Evolutionary conservation across 2,329 filamentous ascomycete species (phyloP), one percentile per base, ranked within the genome.

Genomic region (Aspergillus udagawae): DNA sequence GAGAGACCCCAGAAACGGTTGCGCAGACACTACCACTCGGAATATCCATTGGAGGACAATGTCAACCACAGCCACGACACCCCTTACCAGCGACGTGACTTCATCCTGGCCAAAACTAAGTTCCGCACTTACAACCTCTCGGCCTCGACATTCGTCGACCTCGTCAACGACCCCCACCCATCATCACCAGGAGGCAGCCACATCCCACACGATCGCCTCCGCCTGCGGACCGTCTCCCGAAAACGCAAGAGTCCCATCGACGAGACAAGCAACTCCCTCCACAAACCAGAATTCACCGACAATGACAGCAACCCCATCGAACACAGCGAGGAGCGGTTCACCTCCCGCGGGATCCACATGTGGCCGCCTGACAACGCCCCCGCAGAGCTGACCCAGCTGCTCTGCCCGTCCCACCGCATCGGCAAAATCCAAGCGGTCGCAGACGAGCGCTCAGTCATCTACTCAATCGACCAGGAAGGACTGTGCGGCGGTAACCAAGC

Each of bases 21-120:
- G 7, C 68, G 70, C 47, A 67, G 71, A 23, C 63, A 75, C 58
- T 74, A 74, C 17, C 76, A 78, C 54, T 52, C 67, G 9, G 77
- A 79, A 62, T 77, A 77, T 59, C 67, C 70, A 21, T 47, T 55
- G 8, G 57, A 59, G 3, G 49, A 59, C 17, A 61, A 66, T 10
- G 50, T 60, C 17, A 63, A 68, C 23, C 55, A 63, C 10, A 54
- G 61, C 7, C 53, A 49, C 1, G 23, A 14, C 21, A 47, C 5
- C 44, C 42, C 8, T 23, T 23, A 10, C 41, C 42, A 21, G 12
- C 67, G 68, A 23, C 71, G 66, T 14, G 76, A 78, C 55, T 79
- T 76, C 57, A 78, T 77, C 47, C 65, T 77, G 3, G 75, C 74
- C 17, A 75, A 74, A 57, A 79, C 76, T 0, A 79, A 78, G 52